Evolutionary conservation across 139 green algal genomes (phyloP).

Genomic region (Haematococcus sp.): DNA sequence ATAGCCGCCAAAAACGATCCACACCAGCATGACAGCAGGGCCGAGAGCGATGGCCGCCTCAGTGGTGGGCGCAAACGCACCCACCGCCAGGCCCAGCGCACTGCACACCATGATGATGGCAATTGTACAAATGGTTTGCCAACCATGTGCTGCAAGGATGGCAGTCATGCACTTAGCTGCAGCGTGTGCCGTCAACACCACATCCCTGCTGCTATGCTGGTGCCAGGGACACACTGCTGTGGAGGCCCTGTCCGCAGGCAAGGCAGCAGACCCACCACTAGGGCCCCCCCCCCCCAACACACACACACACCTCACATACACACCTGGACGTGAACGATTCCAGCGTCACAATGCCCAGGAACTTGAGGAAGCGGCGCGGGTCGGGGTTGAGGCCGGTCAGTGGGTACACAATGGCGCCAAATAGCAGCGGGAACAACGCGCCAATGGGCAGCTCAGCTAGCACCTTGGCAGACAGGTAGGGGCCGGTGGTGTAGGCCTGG

Average conservation of each 20-base stretch:
- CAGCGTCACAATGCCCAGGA: conserved; percentile 78
- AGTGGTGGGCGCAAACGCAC: conserved; percentile 60
- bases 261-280: too few relatives aligned
- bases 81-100: conserved; percentile 74
- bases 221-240: too few relatives aligned
- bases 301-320: not conserved
- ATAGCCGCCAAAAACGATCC: conserved; percentile 92
- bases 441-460: conserved; percentile 81
- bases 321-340: conserved; percentile 67
- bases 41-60: conserved; percentile 90
- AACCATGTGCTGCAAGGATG: too few relatives aligned
- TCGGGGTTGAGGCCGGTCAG: conserved; percentile 70
- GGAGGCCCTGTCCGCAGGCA: too few relatives aligned
- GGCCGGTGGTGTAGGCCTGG: conserved; percentile 22
- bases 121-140: not conserved
- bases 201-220: too few relatives aligned
- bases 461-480: conserved; percentile 79
- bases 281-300: not conserved
- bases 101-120: conserved; percentile 5
- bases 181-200: too few relatives aligned
- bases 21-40: conserved; percentile 88
- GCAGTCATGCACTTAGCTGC: too few relatives aligned
- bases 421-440: conserved; percentile 81
- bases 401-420: conserved; percentile 82
- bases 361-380: conserved; percentile 60